Conservation (phyloP, 345 rosid genomes). For the Abelmoschus esculentus region DNA sequence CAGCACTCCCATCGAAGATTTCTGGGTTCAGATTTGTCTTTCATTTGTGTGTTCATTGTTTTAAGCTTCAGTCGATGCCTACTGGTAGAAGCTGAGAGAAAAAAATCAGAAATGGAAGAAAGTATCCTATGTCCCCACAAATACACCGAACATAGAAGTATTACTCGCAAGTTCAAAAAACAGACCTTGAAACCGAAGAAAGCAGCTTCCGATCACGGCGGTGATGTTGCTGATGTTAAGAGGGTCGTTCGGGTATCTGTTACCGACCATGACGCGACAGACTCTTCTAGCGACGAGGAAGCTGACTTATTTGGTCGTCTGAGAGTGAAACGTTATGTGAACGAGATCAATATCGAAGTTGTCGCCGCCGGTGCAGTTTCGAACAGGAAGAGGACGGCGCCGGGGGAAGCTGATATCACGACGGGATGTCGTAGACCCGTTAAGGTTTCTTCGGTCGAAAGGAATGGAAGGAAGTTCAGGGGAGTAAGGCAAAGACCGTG, state of each 20-base stretch:
- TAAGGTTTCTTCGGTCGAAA: slow-evolving; percentile 9
- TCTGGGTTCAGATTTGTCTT: background rate
- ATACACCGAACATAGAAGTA: slow-evolving; percentile 52
- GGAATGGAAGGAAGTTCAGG: slow-evolving; percentile 50
- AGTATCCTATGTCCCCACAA: slow-evolving; percentile 50
- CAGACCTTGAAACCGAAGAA: slow-evolving; percentile 18
- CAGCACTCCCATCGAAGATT: background rate
- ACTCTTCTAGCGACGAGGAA: slow-evolving; percentile 81
- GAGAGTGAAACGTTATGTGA: slow-evolving; percentile 60
- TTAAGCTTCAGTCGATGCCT: slow-evolving; percentile 21
- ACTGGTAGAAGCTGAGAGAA: slow-evolving; percentile 9
- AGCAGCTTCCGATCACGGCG: background rate
- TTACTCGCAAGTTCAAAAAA: slow-evolving; percentile 41
- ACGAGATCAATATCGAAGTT: slow-evolving; percentile 62
- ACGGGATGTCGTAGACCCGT: slow-evolving; percentile 16
- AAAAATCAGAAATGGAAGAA: slow-evolving; percentile 24
- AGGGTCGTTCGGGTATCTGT: slow-evolving; percentile 49
- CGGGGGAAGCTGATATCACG: slow-evolving; percentile 8
- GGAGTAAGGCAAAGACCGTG: slow-evolving; percentile 93
- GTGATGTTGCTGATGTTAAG: background rate
- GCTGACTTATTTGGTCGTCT: slow-evolving; percentile 28
- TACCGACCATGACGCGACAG: slow-evolving; percentile 79
- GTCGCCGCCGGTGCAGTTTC: slow-evolving; percentile 11
- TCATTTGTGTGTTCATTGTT: background rate
- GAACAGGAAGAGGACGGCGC: slow-evolving; percentile 28